Percentiles rank a stretch among this genome's conserved stretches.
Conservation (phyloP, 163 green algal genomes). For the Picocystis sp. region DNA sequence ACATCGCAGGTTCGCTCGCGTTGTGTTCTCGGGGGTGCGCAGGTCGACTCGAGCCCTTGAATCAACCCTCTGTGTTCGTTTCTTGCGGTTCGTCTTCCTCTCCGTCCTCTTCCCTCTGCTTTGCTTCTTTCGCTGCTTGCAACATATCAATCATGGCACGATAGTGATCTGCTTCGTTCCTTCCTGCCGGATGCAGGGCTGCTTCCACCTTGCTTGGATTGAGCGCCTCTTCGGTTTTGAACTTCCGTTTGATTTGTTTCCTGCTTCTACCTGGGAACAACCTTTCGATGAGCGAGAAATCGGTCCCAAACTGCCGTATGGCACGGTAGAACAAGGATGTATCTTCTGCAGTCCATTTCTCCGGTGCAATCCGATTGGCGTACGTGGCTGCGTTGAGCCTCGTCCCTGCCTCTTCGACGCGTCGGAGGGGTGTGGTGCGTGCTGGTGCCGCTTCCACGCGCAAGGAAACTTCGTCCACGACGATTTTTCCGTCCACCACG, state of each 20-base stretch:
- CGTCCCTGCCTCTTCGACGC: constrained; percentile 17
- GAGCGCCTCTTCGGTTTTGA: constrained; percentile 27
- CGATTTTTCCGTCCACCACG: constrained; percentile 15
- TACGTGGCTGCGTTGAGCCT: constrained; percentile 36
- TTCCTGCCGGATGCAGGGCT: neutral
- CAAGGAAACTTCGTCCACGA: constrained; percentile 8
- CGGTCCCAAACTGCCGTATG: constrained; percentile 42
- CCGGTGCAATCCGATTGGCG: constrained; percentile 24
- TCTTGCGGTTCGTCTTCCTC: too few relatives aligned
- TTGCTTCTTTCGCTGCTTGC: too few relatives aligned
- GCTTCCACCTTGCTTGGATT: constrained; percentile 17
- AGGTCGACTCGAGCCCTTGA: too few relatives aligned
- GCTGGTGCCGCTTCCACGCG: constrained; percentile 6
- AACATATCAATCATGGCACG: too few relatives aligned
- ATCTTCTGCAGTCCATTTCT: constrained; percentile 39
- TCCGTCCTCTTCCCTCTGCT: too few relatives aligned
- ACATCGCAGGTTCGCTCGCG: too few relatives aligned
- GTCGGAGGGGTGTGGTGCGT: neutral
- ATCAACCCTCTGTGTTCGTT: too few relatives aligned
- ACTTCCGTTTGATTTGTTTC: constrained; percentile 51
- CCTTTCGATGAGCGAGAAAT: constrained; percentile 42
- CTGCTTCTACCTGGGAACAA: constrained; percentile 42
- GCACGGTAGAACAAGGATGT: constrained; percentile 45
- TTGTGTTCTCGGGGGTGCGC: too few relatives aligned
- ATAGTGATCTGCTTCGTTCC: too few relatives aligned